Percentiles rank a stretch among this genome's conserved stretches.
These are phyloP conservation scores for Podila verticillata DNA, from an alignment of 192 early-diverging fungal species.

Conservation along the genomic window DNA sequence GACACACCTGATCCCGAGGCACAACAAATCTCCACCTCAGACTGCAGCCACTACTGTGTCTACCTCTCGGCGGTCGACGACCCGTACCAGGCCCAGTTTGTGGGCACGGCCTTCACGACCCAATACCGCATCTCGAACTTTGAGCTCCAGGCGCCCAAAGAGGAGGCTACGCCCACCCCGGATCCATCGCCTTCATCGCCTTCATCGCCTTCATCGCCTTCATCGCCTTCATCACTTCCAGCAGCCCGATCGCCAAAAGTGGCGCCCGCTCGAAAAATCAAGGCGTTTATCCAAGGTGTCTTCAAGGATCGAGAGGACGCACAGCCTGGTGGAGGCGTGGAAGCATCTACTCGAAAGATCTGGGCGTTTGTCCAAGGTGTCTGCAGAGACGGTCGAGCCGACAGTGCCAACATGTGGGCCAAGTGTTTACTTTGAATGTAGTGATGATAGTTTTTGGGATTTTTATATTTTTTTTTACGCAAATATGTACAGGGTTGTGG, in stretches of 20 bases:
- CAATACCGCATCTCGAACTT: conserved; percentile 19
- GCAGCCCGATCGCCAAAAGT: too few species aligned
- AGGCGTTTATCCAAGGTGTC: too few species aligned
- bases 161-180: too few species aligned
- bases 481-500: neutral
- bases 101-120: conserved; percentile 31
- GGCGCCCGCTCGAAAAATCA: too few species aligned
- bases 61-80: conserved; percentile 19
- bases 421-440: neutral
- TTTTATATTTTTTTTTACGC: neutral
- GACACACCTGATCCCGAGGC: neutral
- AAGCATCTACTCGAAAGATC: neutral
- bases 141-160: conserved; percentile 1
- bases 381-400: conserved; percentile 33
- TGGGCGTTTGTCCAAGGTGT: conserved; percentile 41
- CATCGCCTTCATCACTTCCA: too few species aligned
- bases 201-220: too few species aligned
- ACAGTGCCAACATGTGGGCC: conserved; percentile 18
- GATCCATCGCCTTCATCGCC: too few species aligned
- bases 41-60: conserved; percentile 34
- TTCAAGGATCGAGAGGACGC: too few species aligned
- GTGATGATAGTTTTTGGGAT: neutral
- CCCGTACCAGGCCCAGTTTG: conserved; percentile 7
- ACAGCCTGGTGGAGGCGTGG: neutral
- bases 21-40: neutral